Evolutionary conservation across 257 asterid species (phyloP).

Genomic region (Mentha longifolia): DNA sequence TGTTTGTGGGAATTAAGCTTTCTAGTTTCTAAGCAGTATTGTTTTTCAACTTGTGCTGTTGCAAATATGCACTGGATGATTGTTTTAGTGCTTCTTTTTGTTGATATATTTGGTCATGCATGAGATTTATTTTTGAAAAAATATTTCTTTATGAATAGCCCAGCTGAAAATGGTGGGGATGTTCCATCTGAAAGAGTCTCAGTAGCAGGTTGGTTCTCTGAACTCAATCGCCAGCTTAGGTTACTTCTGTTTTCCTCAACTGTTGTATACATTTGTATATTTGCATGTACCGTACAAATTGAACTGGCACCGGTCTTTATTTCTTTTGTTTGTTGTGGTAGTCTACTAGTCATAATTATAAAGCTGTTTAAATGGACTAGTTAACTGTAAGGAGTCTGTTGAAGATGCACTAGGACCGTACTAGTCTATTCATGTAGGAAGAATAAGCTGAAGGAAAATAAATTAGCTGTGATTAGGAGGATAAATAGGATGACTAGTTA

Average conservation of each 20-base stretch:
- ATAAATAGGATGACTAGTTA: not conserved
- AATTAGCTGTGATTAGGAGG: not conserved
- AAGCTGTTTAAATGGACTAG: not conserved
- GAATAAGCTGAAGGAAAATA: not conserved
- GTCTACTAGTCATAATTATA: not conserved
- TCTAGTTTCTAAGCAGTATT: not conserved
- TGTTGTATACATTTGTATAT: not conserved
- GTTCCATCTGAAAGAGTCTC: slow-evolving; percentile 54
- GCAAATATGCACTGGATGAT: not conserved
- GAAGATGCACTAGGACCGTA: not conserved
- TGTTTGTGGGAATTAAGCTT: not conserved
- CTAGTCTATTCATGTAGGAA: not conserved
- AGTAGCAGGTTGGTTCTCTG: slow-evolving; percentile 60
- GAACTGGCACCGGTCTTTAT: not conserved
- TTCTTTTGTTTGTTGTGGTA: not conserved
- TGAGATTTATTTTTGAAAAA: not conserved
- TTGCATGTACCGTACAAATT: not conserved
- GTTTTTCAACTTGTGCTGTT: not conserved
- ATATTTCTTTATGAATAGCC: slow-evolving; percentile 40
- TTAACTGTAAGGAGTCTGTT: not conserved
- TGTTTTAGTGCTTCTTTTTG: not conserved
- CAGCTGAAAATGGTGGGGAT: slow-evolving; percentile 50
- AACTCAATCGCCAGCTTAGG: not conserved
- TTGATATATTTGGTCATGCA: slow-evolving; percentile 1
- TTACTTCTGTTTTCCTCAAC: slow-evolving; percentile 18